Evolutionary conservation across 495 filamentous ascomycete genomes (phyloP).

Genomic region (Penicillium cinerascens): DNA sequence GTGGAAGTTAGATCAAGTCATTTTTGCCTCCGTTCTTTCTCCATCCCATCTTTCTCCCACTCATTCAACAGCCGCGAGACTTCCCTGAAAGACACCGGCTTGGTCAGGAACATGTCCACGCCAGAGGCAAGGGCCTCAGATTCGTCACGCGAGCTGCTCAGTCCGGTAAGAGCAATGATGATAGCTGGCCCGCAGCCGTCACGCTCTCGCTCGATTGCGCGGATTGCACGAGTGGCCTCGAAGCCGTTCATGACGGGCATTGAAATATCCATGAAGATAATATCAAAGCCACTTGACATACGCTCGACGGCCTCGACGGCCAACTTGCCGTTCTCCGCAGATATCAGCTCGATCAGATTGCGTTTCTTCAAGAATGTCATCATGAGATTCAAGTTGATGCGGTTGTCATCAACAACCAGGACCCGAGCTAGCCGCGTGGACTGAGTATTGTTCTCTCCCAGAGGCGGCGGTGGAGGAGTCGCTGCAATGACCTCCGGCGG

Average conservation of each 20-base stretch:
- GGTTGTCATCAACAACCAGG: conserved; percentile 72
- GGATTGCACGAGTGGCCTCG: conserved; percentile 66
- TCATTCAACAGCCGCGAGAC: conserved; percentile 46
- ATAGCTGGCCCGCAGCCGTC: conserved; percentile 39
- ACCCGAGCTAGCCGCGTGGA: conserved; percentile 30
- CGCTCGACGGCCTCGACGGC: conserved; percentile 50
- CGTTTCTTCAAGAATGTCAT: conserved; percentile 57
- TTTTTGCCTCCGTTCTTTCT: conserved; percentile 10
- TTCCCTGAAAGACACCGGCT: conserved; percentile 58
- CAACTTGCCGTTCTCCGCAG: conserved; percentile 51
- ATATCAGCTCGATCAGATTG: conserved; percentile 33
- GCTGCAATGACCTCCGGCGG: conserved; percentile 9
- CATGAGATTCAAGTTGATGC: conserved; percentile 70
- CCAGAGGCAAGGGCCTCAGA: conserved; percentile 64
- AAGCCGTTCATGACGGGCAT: conserved; percentile 79
- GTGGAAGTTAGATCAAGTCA: background rate
- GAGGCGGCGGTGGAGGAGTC: conserved; percentile 8
- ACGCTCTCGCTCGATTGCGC: conserved; percentile 54
- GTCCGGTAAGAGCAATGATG: conserved; percentile 69
- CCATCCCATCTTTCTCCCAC: conserved; percentile 36
- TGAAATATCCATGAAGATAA: conserved; percentile 66
- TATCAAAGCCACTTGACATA: conserved; percentile 43
- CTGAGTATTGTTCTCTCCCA: background rate
- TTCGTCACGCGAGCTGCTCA: conserved; percentile 60
- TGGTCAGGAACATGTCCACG: conserved; percentile 70